phyloP scores from a whole-genome alignment of 192 early-diverging fungal genomes.

The Rhizoclosmatium globosum region DNA sequence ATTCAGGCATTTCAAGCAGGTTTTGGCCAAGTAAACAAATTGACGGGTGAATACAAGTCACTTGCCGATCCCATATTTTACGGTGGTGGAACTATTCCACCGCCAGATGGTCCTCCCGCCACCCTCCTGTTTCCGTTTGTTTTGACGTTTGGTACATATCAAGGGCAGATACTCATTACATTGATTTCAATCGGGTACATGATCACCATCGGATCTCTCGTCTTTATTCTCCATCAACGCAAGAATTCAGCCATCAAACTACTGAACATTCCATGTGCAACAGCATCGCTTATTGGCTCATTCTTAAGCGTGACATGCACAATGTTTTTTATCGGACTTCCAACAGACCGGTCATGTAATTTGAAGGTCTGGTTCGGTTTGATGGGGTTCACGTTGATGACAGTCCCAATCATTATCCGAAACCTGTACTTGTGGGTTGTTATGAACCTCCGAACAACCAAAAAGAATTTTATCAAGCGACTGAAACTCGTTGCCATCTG shows the following conservation, averaged over 20 bases:
- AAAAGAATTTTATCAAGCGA: not conserved
- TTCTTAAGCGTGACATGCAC: not conserved
- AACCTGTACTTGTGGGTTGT: not conserved
- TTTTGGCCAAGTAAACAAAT: conserved; percentile 1
- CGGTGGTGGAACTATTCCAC: not conserved
- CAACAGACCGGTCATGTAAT: not conserved
- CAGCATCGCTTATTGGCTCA: not conserved
- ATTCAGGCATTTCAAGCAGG: not conserved
- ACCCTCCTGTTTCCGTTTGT: not conserved
- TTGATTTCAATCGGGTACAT: not conserved
- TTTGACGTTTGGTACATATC: not conserved
- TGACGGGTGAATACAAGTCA: not conserved
- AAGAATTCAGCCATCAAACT: not conserved
- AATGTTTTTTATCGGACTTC: not conserved
- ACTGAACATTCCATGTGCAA: not conserved
- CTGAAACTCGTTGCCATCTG: not conserved
- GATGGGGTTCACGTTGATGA: not conserved
- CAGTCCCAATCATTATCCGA: not conserved
- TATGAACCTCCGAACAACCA: not conserved
- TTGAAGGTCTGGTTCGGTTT: not conserved
- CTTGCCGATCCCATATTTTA: not conserved
- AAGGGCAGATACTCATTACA: not conserved
- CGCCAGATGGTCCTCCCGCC: not conserved
- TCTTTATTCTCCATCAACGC: not conserved
- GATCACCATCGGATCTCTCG: not conserved